These are phyloP conservation scores for Tylopilus rubrobrunneus DNA, from an alignment of 768 basidiomycete genomes.

Conservation along the genomic window DNA sequence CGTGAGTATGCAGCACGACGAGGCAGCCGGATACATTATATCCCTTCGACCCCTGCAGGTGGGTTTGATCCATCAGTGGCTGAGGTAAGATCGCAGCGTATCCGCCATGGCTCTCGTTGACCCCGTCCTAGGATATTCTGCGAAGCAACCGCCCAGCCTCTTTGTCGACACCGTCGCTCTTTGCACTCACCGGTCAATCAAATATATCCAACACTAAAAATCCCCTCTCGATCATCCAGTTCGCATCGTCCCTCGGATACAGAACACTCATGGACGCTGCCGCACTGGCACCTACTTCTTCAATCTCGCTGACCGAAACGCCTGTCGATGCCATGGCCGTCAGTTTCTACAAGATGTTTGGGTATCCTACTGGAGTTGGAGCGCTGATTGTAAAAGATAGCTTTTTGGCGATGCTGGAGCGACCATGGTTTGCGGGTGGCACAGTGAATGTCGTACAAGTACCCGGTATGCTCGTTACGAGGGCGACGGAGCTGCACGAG, in stretches of 20 bases:
- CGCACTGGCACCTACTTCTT: slow-evolving; percentile 70
- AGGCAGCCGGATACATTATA: slow-evolving; percentile 59
- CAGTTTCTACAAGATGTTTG: slow-evolving; percentile 90
- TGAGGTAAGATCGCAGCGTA: slow-evolving; percentile 43
- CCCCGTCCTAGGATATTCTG: slow-evolving; percentile 46
- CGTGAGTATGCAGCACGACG: slow-evolving; percentile 60
- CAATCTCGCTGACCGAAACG: slow-evolving; percentile 58
- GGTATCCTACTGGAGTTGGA: slow-evolving; percentile 82
- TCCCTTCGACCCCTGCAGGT: slow-evolving; percentile 58
- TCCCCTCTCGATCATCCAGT: slow-evolving; percentile 56
- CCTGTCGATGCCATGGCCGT: slow-evolving; percentile 80
- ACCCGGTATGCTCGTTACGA: slow-evolving; percentile 66
- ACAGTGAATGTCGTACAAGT: slow-evolving; percentile 82
- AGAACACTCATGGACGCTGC: slow-evolving; percentile 78
- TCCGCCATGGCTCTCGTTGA: background rate
- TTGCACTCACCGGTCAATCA: slow-evolving; percentile 76
- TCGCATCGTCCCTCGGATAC: slow-evolving; percentile 69
- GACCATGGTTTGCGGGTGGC: slow-evolving; percentile 85
- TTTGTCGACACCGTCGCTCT: slow-evolving; percentile 46
- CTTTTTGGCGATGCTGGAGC: slow-evolving; percentile 55
- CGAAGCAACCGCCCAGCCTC: slow-evolving; percentile 43
- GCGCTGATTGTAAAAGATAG: slow-evolving; percentile 72
- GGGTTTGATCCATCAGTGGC: slow-evolving; percentile 57
- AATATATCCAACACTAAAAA: slow-evolving; percentile 78
- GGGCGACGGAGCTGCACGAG: slow-evolving; percentile 56